Evolutionary conservation across 768 basidiomycete genomes (phyloP).

Genomic region (Mrakia frigida): DNA sequence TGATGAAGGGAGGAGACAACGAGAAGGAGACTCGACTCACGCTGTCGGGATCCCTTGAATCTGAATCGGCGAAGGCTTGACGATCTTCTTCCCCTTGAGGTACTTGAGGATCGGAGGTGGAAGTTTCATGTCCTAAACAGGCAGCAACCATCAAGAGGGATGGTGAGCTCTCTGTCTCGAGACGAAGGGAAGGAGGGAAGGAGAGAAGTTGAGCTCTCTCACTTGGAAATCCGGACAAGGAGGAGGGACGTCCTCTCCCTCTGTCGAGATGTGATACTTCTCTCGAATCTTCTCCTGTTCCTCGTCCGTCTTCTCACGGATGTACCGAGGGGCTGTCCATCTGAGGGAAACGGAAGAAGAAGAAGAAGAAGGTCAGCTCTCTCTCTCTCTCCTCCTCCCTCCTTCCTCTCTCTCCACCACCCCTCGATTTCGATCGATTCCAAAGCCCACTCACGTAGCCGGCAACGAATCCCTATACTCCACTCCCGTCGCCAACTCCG

Average conservation of each 20-base stretch:
- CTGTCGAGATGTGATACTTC: constrained; percentile 89
- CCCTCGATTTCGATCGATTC: constrained; percentile 5
- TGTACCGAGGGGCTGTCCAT: constrained; percentile 81
- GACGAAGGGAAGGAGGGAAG: not conserved
- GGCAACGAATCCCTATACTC: constrained; percentile 79
- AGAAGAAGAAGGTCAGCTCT: not conserved
- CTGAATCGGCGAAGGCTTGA: constrained; percentile 88
- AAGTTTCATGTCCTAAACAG: constrained; percentile 99
- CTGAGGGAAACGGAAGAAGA: constrained; percentile 47
- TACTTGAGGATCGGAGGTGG: constrained; percentile 75
- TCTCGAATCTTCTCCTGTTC: constrained; percentile 72
- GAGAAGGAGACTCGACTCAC: constrained; percentile 50
- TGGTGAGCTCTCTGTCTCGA: not conserved
- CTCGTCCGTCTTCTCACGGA: constrained; percentile 64
- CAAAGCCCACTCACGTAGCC: constrained; percentile 64
- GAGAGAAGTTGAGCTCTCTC: constrained; percentile 64
- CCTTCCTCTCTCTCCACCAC: constrained; percentile 5
- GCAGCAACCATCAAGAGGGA: too few relatives aligned
- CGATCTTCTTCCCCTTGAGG: constrained; percentile 78
- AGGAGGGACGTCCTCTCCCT: constrained; percentile 77
- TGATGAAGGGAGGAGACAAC: not conserved
- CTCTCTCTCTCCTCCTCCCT: too few relatives aligned
- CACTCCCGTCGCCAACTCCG: constrained; percentile 90
- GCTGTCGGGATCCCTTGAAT: constrained; percentile 94
- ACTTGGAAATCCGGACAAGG: constrained; percentile 51